Base-by-base conservation (phyloP, 495 filamentous ascomycete species). In the Podospora australis region DNA sequence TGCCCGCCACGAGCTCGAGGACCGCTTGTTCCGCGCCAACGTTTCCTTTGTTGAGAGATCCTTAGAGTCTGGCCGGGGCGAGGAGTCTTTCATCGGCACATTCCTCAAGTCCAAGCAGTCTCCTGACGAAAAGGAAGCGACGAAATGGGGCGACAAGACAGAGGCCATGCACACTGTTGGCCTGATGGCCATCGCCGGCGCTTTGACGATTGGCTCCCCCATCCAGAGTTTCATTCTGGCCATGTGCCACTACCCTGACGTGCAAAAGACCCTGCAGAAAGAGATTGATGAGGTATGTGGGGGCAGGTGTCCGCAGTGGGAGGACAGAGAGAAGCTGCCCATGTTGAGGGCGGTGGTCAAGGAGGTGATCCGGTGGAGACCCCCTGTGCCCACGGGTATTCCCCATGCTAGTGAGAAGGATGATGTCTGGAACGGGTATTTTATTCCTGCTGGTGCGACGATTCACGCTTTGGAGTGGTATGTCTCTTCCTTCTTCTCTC, bases 311-410 rank as follows among this genome's bases (percentile, higher is more conserved):
- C 76, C 76, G n/a, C 48, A 62, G 46, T 76, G 73, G 66, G 68
- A 67, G 22, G 73, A 79, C 40, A 46, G 68, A 10, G 62, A 68
- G 39, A 52, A 59, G 23, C 43, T 79, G 11, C 76, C 75, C 6
- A 48, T 71, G 46, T 51, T 82, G 44, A 64, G 78, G 26, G 79
- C 81, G 1, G 67, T 77, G 9, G 70, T 82, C n/a, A 78, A 80
- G 58, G 81, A 85, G 59, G 67, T 74, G 10, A 64, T 82, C 17
- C 69, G 81, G 40, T 83, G 81, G 81, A 63, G 78, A 10, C 80
- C 80, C 13, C 62, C 72, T 46, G 59, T 76, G 55, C 64, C 80
- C 56, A 67, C 71, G 44, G 72, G 73, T 72, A 71, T 75, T 16
- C 78, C 78, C 1, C 80, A 84, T 48, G 71, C 70, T 0, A 50